Evolutionary conservation across 2,329 filamentous ascomycete species (phyloP).

Genomic region (Ceratocystis lukuohia): DNA sequence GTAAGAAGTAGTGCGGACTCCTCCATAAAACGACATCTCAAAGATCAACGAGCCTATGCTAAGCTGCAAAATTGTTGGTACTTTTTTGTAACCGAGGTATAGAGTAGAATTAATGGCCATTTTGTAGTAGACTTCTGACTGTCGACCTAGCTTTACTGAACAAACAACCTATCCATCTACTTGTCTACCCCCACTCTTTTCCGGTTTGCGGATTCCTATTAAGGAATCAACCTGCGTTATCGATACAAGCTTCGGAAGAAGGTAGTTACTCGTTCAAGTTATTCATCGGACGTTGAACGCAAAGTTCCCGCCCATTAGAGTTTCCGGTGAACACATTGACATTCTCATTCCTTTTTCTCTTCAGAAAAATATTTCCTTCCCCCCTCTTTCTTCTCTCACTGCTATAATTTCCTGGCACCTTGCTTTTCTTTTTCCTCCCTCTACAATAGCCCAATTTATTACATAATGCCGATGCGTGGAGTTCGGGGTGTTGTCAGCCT

Average conservation of each 20-base stretch:
- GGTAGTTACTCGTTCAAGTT: slow-evolving; percentile 1
- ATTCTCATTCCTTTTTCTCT: neutral
- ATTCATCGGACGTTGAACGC: neutral
- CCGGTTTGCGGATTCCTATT: neutral
- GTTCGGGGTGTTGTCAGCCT: slow-evolving; percentile 22
- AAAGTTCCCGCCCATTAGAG: neutral
- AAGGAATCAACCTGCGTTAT: slow-evolving; percentile 5
- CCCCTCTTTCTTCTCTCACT: neutral
- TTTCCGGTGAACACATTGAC: neutral
- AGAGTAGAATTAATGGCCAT: too few species aligned
- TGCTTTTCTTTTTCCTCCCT: slow-evolving; percentile 3
- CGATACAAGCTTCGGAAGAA: slow-evolving; percentile 6
- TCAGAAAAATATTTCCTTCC: neutral
- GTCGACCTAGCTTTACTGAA: too few species aligned
- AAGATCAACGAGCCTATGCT: too few species aligned
- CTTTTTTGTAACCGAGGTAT: too few species aligned
- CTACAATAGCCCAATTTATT: neutral
- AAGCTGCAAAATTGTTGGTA: too few species aligned
- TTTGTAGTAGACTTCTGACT: too few species aligned
- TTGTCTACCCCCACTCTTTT: neutral
- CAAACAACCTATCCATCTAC: neutral
- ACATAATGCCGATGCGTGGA: slow-evolving; percentile 14
- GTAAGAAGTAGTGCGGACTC: neutral
- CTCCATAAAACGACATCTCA: too few species aligned
- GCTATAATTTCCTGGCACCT: neutral